A percentile compares a stretch with the other conserved stretches of the same genome.
Evolutionary conservation across 805 yeast species (phyloP).

Genomic region (Saturnispora ahearnii): DNA sequence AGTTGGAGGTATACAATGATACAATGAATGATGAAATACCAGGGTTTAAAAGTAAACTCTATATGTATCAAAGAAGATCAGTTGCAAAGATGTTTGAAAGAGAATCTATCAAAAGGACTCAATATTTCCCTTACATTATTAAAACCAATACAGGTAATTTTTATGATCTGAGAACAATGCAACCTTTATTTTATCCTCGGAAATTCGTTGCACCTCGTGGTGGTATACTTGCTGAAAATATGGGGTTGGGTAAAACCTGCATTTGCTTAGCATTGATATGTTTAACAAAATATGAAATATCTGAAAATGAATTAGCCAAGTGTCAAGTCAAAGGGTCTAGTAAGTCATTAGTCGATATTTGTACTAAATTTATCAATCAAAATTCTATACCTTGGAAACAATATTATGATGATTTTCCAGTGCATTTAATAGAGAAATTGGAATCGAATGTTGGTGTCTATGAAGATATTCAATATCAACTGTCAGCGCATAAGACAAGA

Average conservation of each 20-base stretch:
- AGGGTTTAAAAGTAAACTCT: slow-evolving; percentile 45
- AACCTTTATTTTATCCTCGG: slow-evolving; percentile 32
- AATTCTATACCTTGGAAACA: slow-evolving; percentile 53
- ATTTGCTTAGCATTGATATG: slow-evolving; percentile 51
- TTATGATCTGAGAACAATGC: slow-evolving; percentile 31
- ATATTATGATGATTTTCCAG: slow-evolving; percentile 37
- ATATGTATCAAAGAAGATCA: slow-evolving; percentile 53
- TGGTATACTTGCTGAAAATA: slow-evolving; percentile 57
- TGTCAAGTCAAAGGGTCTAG: not conserved
- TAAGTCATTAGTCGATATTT: slow-evolving; percentile 26
- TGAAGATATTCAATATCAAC: slow-evolving; percentile 14
- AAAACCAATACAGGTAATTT: slow-evolving; percentile 8
- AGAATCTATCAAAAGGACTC: slow-evolving; percentile 32
- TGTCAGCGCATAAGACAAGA: slow-evolving; percentile 13
- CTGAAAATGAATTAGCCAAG: slow-evolving; percentile 32
- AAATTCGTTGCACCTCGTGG: slow-evolving; percentile 44
- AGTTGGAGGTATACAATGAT: slow-evolving; percentile 15
- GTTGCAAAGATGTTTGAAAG: slow-evolving; percentile 49
- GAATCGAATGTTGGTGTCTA: slow-evolving; percentile 37
- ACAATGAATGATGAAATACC: slow-evolving; percentile 26
- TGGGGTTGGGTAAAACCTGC: slow-evolving; percentile 60
- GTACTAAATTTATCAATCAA: slow-evolving; percentile 34
- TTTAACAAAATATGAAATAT: slow-evolving; percentile 42
- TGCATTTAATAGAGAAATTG: slow-evolving; percentile 31
- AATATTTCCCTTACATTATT: slow-evolving; percentile 19